Conservation (phyloP, 1,284 basidiomycete species). For the Exobasidium rhododendri region DNA sequence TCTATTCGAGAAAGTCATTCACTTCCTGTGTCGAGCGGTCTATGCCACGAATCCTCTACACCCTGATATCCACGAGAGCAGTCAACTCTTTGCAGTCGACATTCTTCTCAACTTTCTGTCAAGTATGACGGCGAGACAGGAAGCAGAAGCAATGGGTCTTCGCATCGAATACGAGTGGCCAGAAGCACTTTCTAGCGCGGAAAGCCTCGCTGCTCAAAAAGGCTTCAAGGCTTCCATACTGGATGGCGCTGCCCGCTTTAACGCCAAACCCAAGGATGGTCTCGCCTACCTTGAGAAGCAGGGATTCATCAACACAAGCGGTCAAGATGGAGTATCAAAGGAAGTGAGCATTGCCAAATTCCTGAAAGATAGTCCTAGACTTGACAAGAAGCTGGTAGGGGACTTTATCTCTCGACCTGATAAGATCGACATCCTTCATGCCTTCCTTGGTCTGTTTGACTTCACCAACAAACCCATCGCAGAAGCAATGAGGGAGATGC, state of each 20-base stretch:
- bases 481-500: conserved; percentile 88
- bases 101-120: conserved; percentile 80
- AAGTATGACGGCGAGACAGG: conserved; percentile 75
- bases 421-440: conserved; percentile 76
- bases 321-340: conserved; percentile 38
- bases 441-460: conserved; percentile 84
- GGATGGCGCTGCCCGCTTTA: conserved; percentile 82
- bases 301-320: conserved; percentile 62
- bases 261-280: conserved; percentile 89
- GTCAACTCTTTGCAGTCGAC: conserved; percentile 86
- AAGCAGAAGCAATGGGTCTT: not conserved
- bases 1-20: conserved; percentile 83
- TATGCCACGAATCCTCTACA: conserved; percentile 62
- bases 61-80: conserved; percentile 72
- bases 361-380: conserved; percentile 75
- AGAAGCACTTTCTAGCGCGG: conserved; percentile 10
- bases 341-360: conserved; percentile 64
- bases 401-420: conserved; percentile 90
- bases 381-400: conserved; percentile 91
- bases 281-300: conserved; percentile 68
- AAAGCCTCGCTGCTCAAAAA: conserved; percentile 70
- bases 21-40: conserved; percentile 67
- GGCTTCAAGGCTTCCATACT: conserved; percentile 81
- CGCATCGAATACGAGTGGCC: conserved; percentile 21
- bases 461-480: conserved; percentile 87